Evolutionary conservation across 2,329 filamentous ascomycete genomes (phyloP), one percentile per base, ranked within the genome.

Genomic region (Fusarium oxysporum): DNA sequence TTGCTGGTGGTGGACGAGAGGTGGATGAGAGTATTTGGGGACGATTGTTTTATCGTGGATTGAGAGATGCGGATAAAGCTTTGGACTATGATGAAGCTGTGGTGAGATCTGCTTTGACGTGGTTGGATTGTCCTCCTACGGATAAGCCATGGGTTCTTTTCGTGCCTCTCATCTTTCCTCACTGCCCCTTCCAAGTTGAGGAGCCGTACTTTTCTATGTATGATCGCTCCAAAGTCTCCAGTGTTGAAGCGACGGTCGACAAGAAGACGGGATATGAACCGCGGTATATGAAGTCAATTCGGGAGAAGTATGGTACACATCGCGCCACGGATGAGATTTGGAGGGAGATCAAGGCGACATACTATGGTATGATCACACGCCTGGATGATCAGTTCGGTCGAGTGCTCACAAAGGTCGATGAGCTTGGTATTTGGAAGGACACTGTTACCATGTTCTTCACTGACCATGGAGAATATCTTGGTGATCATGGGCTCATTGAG

Each of bases 131-230:
- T 23, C 84, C 83, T 1, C 85, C 85, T 0, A 61, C 60, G 0
- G 80, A 83, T 54, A 80, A 80, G 64, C 83, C 83, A 2, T 85
- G 82, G 82, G 81, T 85, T 1, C 65, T 85, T 1, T 85, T 84
- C 60, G 76, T 85, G 79, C 83, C 84, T 1, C 73, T 85, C 1
- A 70, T 83, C 10, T 85, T 86, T 66, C 83, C 85, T 0, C 82
- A 86, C 68, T 84, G 82, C n/a, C 84, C 84, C 0, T 86, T 86
- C 40, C 78, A 83, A 28, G 84, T 86, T 3, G 85, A 87, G 62
- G 84, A 86, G 73, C 85, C 84, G 1, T 86, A 82, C 60, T 85
- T 86, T 62, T 83, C 81, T 14, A 85, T 85, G 83, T 85, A 86
- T 54, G 78, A 84, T 35, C 80, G 83, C 7, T 56, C 71, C 0